Evolutionary conservation across 148 eudicot genomes (phyloP).

Genomic region (Nepenthes gracilis): DNA sequence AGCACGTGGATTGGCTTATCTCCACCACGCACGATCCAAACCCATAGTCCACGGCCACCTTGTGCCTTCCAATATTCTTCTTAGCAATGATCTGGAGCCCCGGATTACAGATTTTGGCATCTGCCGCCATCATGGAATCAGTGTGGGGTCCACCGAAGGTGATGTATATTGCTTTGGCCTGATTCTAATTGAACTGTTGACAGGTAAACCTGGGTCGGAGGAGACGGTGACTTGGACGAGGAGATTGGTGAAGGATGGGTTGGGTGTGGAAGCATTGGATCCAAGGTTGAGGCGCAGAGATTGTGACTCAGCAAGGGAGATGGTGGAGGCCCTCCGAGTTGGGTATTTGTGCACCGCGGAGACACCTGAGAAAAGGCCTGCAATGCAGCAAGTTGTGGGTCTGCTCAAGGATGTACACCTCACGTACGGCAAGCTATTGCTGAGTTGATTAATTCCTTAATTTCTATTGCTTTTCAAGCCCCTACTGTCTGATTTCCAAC

Average conservation of each 20-base stretch:
- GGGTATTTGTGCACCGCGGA: constrained; percentile 95
- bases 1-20: constrained; percentile 89
- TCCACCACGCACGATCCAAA: constrained; percentile 79
- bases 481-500: too few relatives aligned
- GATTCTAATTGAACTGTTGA: constrained; percentile 55
- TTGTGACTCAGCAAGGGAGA: constrained; percentile 28
- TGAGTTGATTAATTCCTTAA: not conserved
- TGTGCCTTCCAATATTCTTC: constrained; percentile 65
- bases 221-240: constrained; percentile 41
- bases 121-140: not conserved
- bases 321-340: constrained; percentile 77
- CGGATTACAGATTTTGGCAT: constrained; percentile 64
- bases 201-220: constrained; percentile 28
- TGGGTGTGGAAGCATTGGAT: constrained; percentile 37
- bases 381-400: constrained; percentile 90
- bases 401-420: constrained; percentile 70
- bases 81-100: constrained; percentile 63
- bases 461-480: too few relatives aligned
- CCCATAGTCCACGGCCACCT: constrained; percentile 88
- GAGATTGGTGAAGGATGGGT: constrained; percentile 42
- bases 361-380: constrained; percentile 57
- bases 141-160: constrained; percentile 24
- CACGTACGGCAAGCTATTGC: constrained; percentile 3
- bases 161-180: constrained; percentile 78
- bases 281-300: constrained; percentile 32